Base-by-base conservation (phyloP, 2,329 filamentous ascomycete species). In the Sporothrix mexicana region DNA sequence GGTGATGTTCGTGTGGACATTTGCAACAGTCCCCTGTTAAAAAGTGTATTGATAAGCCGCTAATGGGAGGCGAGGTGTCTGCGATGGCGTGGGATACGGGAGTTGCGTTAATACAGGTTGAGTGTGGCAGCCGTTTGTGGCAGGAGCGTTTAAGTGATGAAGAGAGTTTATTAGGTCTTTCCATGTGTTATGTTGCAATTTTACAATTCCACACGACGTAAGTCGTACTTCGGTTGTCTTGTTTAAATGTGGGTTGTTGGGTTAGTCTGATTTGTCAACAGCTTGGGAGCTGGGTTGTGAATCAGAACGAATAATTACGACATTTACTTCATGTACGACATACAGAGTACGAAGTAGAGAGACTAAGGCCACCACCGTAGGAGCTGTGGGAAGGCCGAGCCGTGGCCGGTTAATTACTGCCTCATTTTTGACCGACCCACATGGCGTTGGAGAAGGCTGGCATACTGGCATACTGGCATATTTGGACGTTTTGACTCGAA, bases 21-120 rank as follows among this genome's bases (percentile, higher is more conserved):
- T 69, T 43, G 67, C 36, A 36, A 51, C 23, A 15, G 67, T 23
- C n/a, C n/a, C 67, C 49, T 57, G 25, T 9, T 9, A 51, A 13
- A 36, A 13, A 43, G 25, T 51, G 47, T 53, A 69, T 69, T 69
- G 49, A 43, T 69, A 69, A 69, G 67, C 67, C 67, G 20, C 67
- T 57, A 45, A 36, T 36, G 41, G 12, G 6, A 57, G 12, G 30
- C n/a, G 25, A n/a, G 47, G 43, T 36, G 30, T 36, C 7, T 36
- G 25, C 10, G 43, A 69, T 12, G 45, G 8, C 9, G n/a, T 55
- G 51, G 51, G 51, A 55, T 23, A 25, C 20, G 20, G 51, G n/a
- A 47, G 45, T 17, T 47, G 45, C 12, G 51, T 20, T 53, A 17
- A 23, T 64, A 45, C 12, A 2, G 61, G 53, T 25, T 55, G 36